A percentile compares a stretch with the other conserved stretches of the same genome.
Evolutionary conservation across 495 filamentous ascomycete genomes (phyloP).

Genomic region (Lophiostoma macrostomum): DNA sequence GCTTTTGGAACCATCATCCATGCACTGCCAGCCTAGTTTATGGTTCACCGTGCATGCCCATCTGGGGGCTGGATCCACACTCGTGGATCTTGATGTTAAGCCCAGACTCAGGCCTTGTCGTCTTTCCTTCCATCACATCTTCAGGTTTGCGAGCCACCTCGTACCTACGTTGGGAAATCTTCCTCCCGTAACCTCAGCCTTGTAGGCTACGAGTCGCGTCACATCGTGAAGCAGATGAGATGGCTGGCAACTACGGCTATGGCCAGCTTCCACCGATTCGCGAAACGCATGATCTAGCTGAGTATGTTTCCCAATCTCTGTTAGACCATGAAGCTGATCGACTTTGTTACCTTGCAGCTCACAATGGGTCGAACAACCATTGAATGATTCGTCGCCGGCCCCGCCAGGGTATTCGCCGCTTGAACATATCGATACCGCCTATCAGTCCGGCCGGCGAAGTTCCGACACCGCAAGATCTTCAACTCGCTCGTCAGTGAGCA

Average conservation of each 20-base stretch:
- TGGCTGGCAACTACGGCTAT: conserved; percentile 22
- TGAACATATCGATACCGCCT: not conserved
- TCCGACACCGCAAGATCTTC: conserved; percentile 11
- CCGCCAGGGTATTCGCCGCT: conserved; percentile 1
- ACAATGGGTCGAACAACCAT: conserved; percentile 4
- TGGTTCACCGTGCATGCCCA: no score
- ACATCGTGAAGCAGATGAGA: not conserved
- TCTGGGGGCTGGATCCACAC: no score
- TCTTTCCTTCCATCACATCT: no score
- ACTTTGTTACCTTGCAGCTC: not conserved
- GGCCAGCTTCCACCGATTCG: conserved; percentile 14
- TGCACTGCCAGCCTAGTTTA: no score
- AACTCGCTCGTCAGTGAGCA: conserved; percentile 7
- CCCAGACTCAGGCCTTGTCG: no score
- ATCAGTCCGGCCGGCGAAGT: conserved; percentile 13
- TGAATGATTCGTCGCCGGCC: not conserved
- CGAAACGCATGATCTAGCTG: conserved; percentile 21
- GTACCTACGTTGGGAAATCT: no score
- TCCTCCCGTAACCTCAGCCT: no score
- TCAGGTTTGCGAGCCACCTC: no score
- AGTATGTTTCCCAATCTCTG: conserved; percentile 7
- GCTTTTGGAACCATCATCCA: no score
- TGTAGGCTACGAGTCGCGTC: no score
- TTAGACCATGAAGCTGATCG: no score
- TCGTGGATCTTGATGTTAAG: no score